Base-by-base conservation (phyloP, 805 yeast species). In the Spathaspora passalidarum region DNA sequence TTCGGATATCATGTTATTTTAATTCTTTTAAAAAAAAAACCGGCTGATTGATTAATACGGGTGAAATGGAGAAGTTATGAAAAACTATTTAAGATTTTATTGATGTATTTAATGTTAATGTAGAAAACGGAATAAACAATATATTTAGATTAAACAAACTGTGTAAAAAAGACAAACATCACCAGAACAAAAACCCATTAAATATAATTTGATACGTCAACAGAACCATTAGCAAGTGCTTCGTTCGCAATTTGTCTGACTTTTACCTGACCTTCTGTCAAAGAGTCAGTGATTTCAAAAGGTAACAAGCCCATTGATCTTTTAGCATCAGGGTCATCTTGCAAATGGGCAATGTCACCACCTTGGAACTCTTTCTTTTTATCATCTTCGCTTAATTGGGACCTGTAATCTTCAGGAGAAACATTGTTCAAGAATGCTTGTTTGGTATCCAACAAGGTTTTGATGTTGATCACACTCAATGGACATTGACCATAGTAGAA, bases 401-500 rank as follows among this genome's bases (percentile, higher is more conserved):
- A 47, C 17, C 52, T 38, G 23, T 42, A 52, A 42, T 52, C 56
- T 16, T 34, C 41, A 3, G 56, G 53, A 4, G 56, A 50, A 20
- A 44, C 26, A 22, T 48, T 52, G 25, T 35, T 43, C 20, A 45
- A 34, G 32, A 52, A 55, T 2, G 50, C 38, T 11, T 48, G 37
- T 20, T 38, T 48, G n/a, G 56, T 54, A 34, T 54, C 54, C 36
- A 55, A 37, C 19, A 55, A 44, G 2, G 55, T 43, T 20, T 52
- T 38, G 14, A 53, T 43, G 43, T 53, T 55, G 13, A 34, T 26
- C 4, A 51, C 34, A 34, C 59, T 50, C 40, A 69, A 49, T 1
- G 78, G 76, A 6, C 62, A 57, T 2, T 63, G 58, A 1, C 70
- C 69, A 37, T 63, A 63, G 49, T 68, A 73, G 43, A 71, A 44